Base-by-base conservation (phyloP, 192 early-diverging fungal genomes). In the Coemansia sp. region DNA sequence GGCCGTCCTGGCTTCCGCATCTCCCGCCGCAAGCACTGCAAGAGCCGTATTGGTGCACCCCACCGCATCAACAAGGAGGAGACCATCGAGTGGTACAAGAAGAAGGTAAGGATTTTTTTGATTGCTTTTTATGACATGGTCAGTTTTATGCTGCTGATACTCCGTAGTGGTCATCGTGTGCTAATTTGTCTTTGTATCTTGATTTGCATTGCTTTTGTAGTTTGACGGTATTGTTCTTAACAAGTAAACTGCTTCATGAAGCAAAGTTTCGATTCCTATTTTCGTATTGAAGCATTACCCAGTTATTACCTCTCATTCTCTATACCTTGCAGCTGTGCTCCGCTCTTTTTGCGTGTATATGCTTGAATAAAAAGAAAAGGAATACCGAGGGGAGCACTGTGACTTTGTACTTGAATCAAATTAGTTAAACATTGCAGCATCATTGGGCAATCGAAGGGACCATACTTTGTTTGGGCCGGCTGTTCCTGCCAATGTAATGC, bases 51-150 rank as follows among this genome's bases (percentile, higher is more conserved):
- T 68, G 97, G 97, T 68, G 73, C 82, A 65, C 87, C 86, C 64
- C 97, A 99, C 93, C 86, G 88, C 68, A 92, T 97, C 83, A 86
- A 71, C 82, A 97, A 94, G 89, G 88, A 95, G 66, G 97, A 99
- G 86, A 94, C 96, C 78, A 87, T 89, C 68, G 85, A 88, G 67
- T 99, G 97, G 97, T 99, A 93, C 90, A 98, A 98, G 92, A 89
- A 93, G 85, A 91, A 90, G 69, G 65, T 67, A 67, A 54, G 56
- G 25, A n/a, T n/a, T 51, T n/a, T 44, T 8, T 9, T 38, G 59
- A 14, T 65, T 47, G 69, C 51, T 68, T 60, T 49, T 25, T 74
- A 14, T 61, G 48, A 16, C 23, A 63, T 54, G 31, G 3, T 56
- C 6, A 38, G 56, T 55, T 60, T 12, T 52, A n/a, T 41, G 19